phyloP scores from a whole-genome alignment of 2,329 filamentous ascomycete genomes.

The Colletotrichum musae region DNA sequence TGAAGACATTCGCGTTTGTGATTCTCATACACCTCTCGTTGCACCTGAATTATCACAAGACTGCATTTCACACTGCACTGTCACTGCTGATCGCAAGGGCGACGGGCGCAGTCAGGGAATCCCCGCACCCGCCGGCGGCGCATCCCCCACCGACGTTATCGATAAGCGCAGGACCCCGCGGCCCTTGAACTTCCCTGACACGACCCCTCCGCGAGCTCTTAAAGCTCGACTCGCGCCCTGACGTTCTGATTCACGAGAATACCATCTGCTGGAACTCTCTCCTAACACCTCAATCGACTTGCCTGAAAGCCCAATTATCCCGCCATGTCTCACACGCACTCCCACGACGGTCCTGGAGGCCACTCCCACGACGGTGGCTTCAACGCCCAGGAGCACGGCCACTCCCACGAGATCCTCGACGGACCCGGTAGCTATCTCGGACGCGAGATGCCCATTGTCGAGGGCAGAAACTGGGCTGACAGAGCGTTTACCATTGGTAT shows the following conservation, averaged over 20 bases:
- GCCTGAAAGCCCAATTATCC: too few species aligned
- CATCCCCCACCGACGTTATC: slow-evolving; percentile 31
- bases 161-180: slow-evolving; percentile 38
- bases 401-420: slow-evolving; percentile 95
- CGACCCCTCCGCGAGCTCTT: slow-evolving; percentile 21
- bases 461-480: slow-evolving; percentile 89
- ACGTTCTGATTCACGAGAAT: background rate
- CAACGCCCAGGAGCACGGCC: slow-evolving; percentile 82
- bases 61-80: background rate
- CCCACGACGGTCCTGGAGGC: slow-evolving; percentile 64
- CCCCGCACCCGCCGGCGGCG: slow-evolving; percentile 36
- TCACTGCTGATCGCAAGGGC: background rate
- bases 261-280: background rate
- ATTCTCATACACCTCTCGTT: background rate
- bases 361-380: slow-evolving; percentile 70
- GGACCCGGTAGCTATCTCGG: slow-evolving; percentile 91
- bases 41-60: background rate
- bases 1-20: background rate
- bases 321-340: slow-evolving; percentile 58
- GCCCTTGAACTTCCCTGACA: slow-evolving; percentile 15
- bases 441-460: slow-evolving; percentile 93
- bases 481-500: slow-evolving; percentile 98
- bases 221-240: background rate
- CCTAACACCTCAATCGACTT: too few species aligned
- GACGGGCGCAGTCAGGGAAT: slow-evolving; percentile 12